phyloP scores from a whole-genome alignment of 106 monocot genomes.

The Dendrobium catenatum region DNA sequence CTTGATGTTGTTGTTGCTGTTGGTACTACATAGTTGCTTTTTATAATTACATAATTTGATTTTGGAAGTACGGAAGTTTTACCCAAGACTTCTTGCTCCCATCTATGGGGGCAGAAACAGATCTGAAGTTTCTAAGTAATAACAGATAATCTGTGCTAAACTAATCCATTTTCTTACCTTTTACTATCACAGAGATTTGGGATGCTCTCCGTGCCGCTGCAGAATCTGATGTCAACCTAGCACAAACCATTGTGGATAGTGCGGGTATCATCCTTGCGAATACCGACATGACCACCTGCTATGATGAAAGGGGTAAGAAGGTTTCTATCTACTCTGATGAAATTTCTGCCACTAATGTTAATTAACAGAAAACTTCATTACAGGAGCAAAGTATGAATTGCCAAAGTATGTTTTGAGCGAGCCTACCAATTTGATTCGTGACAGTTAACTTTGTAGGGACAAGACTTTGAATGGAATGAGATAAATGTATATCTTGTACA shows the following conservation, averaged over 20 bases:
- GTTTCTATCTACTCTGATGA: background rate
- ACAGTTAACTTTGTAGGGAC: slow-evolving; percentile 17
- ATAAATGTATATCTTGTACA: slow-evolving; percentile 43
- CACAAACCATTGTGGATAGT: slow-evolving; percentile 54
- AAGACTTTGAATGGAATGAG: background rate
- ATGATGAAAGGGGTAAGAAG: slow-evolving; percentile 55
- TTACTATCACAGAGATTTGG: slow-evolving; percentile 48
- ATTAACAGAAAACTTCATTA: background rate
- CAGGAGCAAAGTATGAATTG: slow-evolving; percentile 87
- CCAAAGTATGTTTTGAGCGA: slow-evolving; percentile 67
- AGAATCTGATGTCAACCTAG: slow-evolving; percentile 49
- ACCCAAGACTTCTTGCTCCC: no score
- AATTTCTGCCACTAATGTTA: background rate
- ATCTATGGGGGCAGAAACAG: no score
- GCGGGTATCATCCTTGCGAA: slow-evolving; percentile 49
- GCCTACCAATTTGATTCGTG: slow-evolving; percentile 57
- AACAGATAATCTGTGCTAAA: no score
- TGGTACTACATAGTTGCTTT: no score
- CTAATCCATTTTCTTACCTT: background rate
- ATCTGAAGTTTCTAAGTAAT: no score
- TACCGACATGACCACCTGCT: slow-evolving; percentile 54
- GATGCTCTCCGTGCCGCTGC: slow-evolving; percentile 56
- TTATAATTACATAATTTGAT: no score
- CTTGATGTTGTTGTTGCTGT: no score
- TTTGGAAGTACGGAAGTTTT: no score